phyloP scores from a whole-genome alignment of 2,329 filamentous ascomycete genomes.

The Emericellopsis atlantica region DNA sequence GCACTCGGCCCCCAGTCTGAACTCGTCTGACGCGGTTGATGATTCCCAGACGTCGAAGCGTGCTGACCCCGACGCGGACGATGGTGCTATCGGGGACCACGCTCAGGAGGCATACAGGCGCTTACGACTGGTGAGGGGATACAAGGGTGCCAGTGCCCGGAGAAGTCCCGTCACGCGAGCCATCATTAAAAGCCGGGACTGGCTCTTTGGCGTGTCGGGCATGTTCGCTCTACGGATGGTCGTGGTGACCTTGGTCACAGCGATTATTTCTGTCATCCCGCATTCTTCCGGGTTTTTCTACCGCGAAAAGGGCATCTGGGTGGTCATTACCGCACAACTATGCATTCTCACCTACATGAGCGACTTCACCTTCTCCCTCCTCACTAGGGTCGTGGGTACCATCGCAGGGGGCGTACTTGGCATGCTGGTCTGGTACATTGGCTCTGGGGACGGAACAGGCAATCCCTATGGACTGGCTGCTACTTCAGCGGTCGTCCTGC shows the following conservation, averaged over 20 bases:
- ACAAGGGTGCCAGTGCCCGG: conserved; percentile 2
- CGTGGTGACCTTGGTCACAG: conserved; percentile 27
- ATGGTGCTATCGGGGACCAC: conserved; percentile 14
- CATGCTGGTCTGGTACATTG: conserved; percentile 36
- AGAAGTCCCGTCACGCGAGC: conserved; percentile 9
- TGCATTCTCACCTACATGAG: conserved; percentile 33
- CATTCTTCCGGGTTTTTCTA: conserved; percentile 34
- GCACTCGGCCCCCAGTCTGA: conserved; percentile 7
- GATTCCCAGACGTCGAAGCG: not conserved
- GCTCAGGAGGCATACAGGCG: conserved; percentile 14
- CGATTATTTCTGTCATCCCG: conserved; percentile 27
- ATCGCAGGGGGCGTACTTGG: conserved; percentile 32
- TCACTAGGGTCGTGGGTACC: conserved; percentile 27
- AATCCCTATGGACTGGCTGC: conserved; percentile 37
- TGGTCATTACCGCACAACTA: conserved; percentile 36
- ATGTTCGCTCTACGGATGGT: conserved; percentile 35
- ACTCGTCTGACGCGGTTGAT: conserved; percentile 5
- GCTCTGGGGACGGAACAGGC: conserved; percentile 30
- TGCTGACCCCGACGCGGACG: conserved; percentile 9
- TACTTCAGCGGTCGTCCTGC: conserved; percentile 23
- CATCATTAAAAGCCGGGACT: conserved; percentile 19
- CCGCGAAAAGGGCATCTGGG: conserved; percentile 38
- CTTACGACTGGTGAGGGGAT: not conserved
- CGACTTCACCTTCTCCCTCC: conserved; percentile 33
- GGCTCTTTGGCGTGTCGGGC: conserved; percentile 27